Conservation (phyloP, 116 monocot genomes). For the Zostera marina region DNA sequence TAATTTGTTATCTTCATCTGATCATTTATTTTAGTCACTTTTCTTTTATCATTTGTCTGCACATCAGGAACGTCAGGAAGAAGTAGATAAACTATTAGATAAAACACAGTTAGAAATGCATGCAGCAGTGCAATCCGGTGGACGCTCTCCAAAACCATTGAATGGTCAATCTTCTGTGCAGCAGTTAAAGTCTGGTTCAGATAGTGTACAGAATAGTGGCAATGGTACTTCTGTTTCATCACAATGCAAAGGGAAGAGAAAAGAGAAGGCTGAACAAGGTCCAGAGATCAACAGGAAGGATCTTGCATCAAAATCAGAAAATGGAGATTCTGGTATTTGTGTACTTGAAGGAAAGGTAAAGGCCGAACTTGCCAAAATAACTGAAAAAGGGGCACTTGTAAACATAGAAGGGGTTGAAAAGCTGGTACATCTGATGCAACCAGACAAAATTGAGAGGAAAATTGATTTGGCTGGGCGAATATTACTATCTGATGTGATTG, state of each 20-base stretch:
- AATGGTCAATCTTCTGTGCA: conserved; percentile 52
- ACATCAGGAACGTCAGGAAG: conserved; percentile 77
- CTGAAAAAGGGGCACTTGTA: conserved; percentile 72
- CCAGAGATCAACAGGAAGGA: conserved; percentile 57
- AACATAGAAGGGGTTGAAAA: conserved; percentile 64
- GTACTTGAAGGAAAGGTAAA: conserved; percentile 47
- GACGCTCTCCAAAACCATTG: conserved; percentile 75
- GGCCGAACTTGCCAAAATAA: conserved; percentile 66
- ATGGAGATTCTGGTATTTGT: conserved; percentile 36
- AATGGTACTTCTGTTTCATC: conserved; percentile 30
- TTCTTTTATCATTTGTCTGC: conserved; percentile 4
- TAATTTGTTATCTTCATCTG: neutral
- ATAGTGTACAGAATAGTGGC: conserved; percentile 51
- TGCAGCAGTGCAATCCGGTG: conserved; percentile 91
- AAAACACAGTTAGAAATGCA: conserved; percentile 93
- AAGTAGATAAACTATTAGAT: conserved; percentile 63
- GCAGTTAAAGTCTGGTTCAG: conserved; percentile 68
- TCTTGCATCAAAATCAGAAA: conserved; percentile 30
- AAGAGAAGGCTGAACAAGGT: conserved; percentile 55
- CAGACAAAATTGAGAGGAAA: conserved; percentile 60
- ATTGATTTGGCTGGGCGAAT: conserved; percentile 55
- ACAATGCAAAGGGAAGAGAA: conserved; percentile 73
- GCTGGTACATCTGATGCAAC: conserved; percentile 65
- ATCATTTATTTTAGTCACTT: neutral
- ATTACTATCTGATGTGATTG: conserved; percentile 78